A percentile compares a stretch with the other conserved stretches of the same genome.
Conservation (phyloP, 108 stramenopile genomes). For the Skeletonema costatum region DNA sequence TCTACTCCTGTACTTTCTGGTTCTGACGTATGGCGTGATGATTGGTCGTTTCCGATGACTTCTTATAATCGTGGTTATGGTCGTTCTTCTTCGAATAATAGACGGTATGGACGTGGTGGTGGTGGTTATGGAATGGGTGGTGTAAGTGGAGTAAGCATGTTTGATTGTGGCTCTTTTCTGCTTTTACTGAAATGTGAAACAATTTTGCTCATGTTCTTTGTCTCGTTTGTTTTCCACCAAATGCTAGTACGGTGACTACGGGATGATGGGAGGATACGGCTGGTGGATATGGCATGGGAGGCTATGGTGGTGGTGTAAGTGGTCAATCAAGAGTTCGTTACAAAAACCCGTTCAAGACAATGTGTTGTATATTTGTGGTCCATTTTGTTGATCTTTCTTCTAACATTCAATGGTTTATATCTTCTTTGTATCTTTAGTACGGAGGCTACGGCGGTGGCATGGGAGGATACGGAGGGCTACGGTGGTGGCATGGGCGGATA, state of each 20-base stretch:
- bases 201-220: not conserved
- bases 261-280: constrained; percentile 3
- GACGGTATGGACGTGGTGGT: constrained; percentile 8
- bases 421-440: not conserved
- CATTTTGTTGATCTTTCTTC: no score
- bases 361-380: not conserved
- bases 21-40: constrained; percentile 33
- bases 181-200: no score
- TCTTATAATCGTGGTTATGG: not conserved
- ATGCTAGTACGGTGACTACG: not conserved
- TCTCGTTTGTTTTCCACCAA: not conserved
- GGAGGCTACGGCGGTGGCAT: constrained; percentile 5
- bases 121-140: constrained; percentile 14
- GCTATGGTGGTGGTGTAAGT: constrained; percentile 18
- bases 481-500: constrained; percentile 8
- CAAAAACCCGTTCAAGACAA: constrained; percentile 2
- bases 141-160: not conserved
- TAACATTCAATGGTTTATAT: no score
- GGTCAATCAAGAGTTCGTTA: constrained; percentile 4
- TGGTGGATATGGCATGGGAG: constrained; percentile 21
- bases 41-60: constrained; percentile 16
- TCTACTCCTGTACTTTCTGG: constrained; percentile 27
- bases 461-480: constrained; percentile 11
- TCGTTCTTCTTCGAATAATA: not conserved
- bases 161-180: no score